Evolutionary conservation across 805 yeast species (phyloP).

Genomic region (Candida adriatica): DNA sequence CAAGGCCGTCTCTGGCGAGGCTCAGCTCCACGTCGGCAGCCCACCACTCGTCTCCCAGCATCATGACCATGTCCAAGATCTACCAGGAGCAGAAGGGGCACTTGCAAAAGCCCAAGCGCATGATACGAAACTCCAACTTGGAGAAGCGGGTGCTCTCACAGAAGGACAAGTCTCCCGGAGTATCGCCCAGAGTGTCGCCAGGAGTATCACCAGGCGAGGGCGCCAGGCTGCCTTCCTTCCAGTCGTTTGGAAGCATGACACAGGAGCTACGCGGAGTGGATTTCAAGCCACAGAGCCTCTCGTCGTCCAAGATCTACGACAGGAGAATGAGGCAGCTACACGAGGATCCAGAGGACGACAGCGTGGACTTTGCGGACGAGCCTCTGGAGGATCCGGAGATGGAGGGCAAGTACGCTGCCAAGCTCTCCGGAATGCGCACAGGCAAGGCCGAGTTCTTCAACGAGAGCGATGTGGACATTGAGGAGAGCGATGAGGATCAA

Average conservation of each 20-base stretch:
- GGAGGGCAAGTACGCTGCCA: slow-evolving; percentile 11
- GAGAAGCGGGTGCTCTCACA: slow-evolving; percentile 20
- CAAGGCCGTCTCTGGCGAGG: slow-evolving; percentile 5
- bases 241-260: slow-evolving; percentile 1
- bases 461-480: slow-evolving; percentile 19
- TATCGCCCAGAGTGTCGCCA: background rate
- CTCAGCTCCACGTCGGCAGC: slow-evolving; percentile 6
- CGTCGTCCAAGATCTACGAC: slow-evolving; percentile 18
- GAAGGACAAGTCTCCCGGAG: background rate
- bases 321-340: slow-evolving; percentile 17
- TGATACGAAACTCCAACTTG: too few relatives aligned
- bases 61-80: slow-evolving; percentile 21
- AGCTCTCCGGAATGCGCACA: slow-evolving; percentile 12
- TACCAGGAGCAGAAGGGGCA: slow-evolving; percentile 16
- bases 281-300: slow-evolving; percentile 4
- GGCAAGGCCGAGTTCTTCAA: slow-evolving; percentile 15
- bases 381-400: slow-evolving; percentile 3
- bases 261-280: slow-evolving; percentile 1
- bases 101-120: too few relatives aligned
- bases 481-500: slow-evolving; percentile 10
- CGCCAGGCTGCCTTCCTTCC: slow-evolving; percentile 19
- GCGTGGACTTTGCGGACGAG: slow-evolving; percentile 7
- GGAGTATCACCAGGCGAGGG: background rate
- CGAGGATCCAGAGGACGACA: slow-evolving; percentile 7
- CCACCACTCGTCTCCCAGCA: slow-evolving; percentile 18